Evolutionary conservation across 106 monocot species (phyloP), one percentile per base, ranked within the genome.

Genomic region (Dioscorea dumetorum): DNA sequence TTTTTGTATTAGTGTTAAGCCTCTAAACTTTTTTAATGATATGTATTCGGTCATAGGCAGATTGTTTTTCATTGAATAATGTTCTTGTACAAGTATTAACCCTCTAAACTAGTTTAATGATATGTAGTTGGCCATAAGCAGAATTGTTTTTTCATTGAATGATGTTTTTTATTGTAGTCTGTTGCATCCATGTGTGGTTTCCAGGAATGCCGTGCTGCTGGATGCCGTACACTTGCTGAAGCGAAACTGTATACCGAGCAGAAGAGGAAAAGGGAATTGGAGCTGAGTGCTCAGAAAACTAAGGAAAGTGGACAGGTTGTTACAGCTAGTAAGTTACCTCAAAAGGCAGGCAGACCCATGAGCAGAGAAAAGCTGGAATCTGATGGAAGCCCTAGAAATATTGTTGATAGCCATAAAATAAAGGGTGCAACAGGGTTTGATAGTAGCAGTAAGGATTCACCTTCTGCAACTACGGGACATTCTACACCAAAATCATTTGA

Each of bases 121-220:
- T 53, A 53, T 53, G 14, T 16, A 53, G 14, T 60, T 62, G 0
- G 7, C 4, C 34, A 34, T 4, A 34, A 34, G 3, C 34, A 7
- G 62, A 18, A 62, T 11, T 52, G 24, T 13, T 23, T 32, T 52
- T 50, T 57, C 21, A 10, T 20, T 48, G 57, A 74, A 9, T 66
- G 7, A 34, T 34, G 34, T 34, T 3, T 34, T 34, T 34, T 3
- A 41, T 2, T 32, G 53, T 49, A 35, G 14, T 22, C 8, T 23
- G 32, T 24, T 22, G 2, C 50, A 3, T 23, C 22, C 67, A 23
- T 50, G 32, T 28, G 10, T 65, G 67, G 50, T 41, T 41, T 41
- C 5, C 73, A 94, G 94, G 87, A 92, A 72, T 89, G 80, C 35
- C 86, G 87, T 63, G 79, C 87, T n/a, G 88, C 86, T 49, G 97